A percentile compares a stretch with the other conserved stretches of the same genome.
phyloP scores from a whole-genome alignment of 148 eudicot species.

The Silene uniflora region DNA sequence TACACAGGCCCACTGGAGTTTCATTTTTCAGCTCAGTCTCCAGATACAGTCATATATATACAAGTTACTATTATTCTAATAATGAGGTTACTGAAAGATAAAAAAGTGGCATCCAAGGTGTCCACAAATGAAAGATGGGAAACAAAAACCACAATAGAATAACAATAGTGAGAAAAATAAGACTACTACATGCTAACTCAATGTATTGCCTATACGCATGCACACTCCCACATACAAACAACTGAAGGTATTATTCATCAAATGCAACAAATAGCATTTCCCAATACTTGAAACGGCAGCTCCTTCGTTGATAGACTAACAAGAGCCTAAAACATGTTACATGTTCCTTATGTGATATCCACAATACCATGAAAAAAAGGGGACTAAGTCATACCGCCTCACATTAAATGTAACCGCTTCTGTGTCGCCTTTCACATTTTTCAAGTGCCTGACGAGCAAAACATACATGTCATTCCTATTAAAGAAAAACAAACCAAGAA shows the following conservation, averaged over 20 bases:
- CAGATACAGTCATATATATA: too few species aligned
- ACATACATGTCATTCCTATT: conserved; percentile 73
- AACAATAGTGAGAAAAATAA: neutral
- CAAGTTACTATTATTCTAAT: too few species aligned
- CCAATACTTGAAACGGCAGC: neutral
- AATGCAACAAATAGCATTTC: neutral
- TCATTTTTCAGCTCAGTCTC: too few species aligned
- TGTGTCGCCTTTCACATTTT: conserved; percentile 56
- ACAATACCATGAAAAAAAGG: neutral
- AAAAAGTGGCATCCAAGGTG: neutral
- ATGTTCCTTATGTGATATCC: neutral
- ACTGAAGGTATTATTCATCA: neutral
- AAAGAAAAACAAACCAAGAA: conserved; percentile 4
- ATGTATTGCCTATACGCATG: too few species aligned
- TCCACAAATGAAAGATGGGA: neutral
- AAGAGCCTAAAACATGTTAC: neutral
- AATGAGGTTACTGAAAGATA: neutral
- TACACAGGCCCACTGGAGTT: too few species aligned
- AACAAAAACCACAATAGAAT: neutral
- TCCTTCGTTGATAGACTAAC: neutral
- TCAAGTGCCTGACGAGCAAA: conserved; percentile 65
- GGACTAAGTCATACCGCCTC: conserved; percentile 39
- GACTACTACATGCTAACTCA: neutral
- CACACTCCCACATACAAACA: too few species aligned
- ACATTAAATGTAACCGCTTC: conserved; percentile 64